These are phyloP conservation scores for Phialemonium atrogriseum DNA, from an alignment of 2,329 filamentous ascomycete species.

Conservation along the genomic window DNA sequence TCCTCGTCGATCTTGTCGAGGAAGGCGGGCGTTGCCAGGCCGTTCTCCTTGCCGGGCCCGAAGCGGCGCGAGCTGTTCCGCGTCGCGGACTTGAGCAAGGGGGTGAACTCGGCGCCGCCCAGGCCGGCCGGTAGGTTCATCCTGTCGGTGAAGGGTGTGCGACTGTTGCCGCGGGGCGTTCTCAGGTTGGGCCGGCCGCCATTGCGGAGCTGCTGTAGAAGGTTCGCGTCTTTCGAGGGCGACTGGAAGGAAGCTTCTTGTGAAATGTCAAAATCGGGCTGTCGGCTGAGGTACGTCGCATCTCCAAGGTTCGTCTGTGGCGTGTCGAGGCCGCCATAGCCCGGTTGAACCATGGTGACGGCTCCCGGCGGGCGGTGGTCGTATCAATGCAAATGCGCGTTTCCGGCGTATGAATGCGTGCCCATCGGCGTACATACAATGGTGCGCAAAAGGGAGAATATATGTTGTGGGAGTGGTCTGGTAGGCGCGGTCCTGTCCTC, in stretches of 20 bases:
- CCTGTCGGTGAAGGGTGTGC: slow-evolving; percentile 62
- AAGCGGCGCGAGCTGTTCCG: slow-evolving; percentile 59
- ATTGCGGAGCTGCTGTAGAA: slow-evolving; percentile 68
- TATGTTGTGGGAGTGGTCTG: too few species aligned
- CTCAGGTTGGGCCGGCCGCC: slow-evolving; percentile 52
- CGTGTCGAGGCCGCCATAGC: slow-evolving; percentile 65
- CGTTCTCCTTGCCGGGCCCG: slow-evolving; percentile 52
- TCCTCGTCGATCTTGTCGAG: slow-evolving; percentile 59
- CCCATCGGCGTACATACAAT: too few species aligned
- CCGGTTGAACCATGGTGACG: slow-evolving; percentile 53
- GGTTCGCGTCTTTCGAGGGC: slow-evolving; percentile 66
- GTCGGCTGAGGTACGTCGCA: slow-evolving; percentile 66
- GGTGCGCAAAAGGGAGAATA: too few species aligned
- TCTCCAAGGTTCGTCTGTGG: slow-evolving; percentile 80
- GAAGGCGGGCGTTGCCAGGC: slow-evolving; percentile 59
- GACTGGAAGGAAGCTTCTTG: slow-evolving; percentile 83
- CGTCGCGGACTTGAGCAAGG: slow-evolving; percentile 75
- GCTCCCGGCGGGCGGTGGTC: slow-evolving; percentile 3
- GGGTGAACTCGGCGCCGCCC: slow-evolving; percentile 79
- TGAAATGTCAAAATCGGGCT: slow-evolving; percentile 72
- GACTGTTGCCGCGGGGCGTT: slow-evolving; percentile 59
- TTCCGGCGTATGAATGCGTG: too few species aligned
- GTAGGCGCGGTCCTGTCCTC: too few species aligned
- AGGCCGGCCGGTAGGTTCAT: slow-evolving; percentile 61
- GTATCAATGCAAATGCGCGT: too few species aligned